Evolutionary conservation across 108 stramenopile genomes (phyloP).

Genomic region (Poteriospumella lacustris): DNA sequence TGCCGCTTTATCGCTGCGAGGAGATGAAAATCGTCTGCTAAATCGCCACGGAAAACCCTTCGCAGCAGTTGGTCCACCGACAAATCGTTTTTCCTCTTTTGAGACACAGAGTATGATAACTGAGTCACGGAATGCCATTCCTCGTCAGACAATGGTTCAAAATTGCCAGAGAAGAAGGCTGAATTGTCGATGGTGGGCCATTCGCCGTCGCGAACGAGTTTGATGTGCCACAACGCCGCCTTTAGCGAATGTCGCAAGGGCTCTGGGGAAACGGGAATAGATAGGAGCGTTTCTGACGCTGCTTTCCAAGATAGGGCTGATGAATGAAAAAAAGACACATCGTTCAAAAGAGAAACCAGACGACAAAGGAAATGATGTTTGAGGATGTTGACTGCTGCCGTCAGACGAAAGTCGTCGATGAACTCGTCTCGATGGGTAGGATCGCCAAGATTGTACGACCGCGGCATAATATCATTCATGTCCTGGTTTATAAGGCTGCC

Average conservation of each 20-base stretch:
- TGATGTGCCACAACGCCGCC: not conserved
- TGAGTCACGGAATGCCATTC: too few species aligned
- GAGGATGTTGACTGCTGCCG: not conserved
- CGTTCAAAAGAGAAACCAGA: not conserved
- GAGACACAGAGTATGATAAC: too few species aligned
- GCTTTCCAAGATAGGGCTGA: too few species aligned
- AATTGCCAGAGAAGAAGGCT: not conserved
- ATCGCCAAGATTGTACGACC: constrained; percentile 25
- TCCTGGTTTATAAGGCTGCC: not conserved
- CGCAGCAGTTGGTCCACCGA: too few species aligned
- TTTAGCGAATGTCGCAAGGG: not conserved
- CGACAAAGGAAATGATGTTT: not conserved
- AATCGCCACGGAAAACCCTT: too few species aligned
- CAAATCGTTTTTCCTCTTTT: too few species aligned
- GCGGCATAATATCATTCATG: not conserved
- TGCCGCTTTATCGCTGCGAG: too few species aligned
- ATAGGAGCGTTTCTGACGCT: too few species aligned
- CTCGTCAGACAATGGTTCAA: too few species aligned
- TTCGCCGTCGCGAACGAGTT: not conserved
- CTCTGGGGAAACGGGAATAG: too few species aligned
- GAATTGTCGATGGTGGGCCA: not conserved
- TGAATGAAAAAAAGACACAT: too few species aligned
- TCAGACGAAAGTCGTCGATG: constrained; percentile 14
- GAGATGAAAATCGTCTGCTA: too few species aligned
- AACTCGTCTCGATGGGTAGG: not conserved